Base-by-base conservation (phyloP, 2,329 filamentous ascomycete genomes). In the Microdochium trichocladiopsis region DNA sequence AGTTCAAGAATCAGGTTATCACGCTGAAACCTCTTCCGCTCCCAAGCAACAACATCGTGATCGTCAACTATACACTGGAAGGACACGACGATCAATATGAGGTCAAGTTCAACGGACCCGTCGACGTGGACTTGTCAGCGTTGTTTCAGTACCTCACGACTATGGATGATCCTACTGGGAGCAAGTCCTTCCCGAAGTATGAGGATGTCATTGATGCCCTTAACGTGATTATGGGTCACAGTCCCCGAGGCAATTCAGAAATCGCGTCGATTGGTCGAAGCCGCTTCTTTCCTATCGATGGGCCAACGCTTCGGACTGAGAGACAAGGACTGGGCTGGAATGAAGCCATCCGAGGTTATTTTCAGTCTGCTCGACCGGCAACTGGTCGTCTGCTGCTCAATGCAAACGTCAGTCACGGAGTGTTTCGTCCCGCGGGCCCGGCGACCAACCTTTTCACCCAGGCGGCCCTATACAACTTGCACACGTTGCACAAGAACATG, bases 381-480 rank as follows among this genome's bases (percentile, higher is more conserved):
- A 83, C 79, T 0, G 78, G 77, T 2, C 69, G 77, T 0, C 58
- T 83, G 1, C 69, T 83, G 0, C 64, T 83, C 24, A 83, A 83
- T 55, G 69, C 71, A 47, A 82, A 83, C 52, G 74, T 80, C 10
- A 75, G 76, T 0, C 74, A 81, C 55, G 75, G 73, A 3, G 70
- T 80, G 21, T 83, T 83, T 62, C 75, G 72, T 11, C 60, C 66
- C 3, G 56, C 63, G 2, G 70, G 74, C 2, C 54, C 53, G 0
- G 56, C 79, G 2, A 56, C 22, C 57, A n/a, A n/a, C n/a, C n/a
- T n/a, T n/a, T n/a, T n/a, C n/a, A n/a, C n/a, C n/a, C n/a, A n/a
- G n/a, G n/a, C n/a, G n/a, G n/a, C n/a, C n/a, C n/a, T n/a, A n/a
- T n/a, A n/a, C n/a, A n/a, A n/a, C n/a, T n/a, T n/a, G n/a, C n/a